These are phyloP conservation scores for Oryza officinalis DNA, from an alignment of 176 grass and related monocot species.

Conservation along the genomic window DNA sequence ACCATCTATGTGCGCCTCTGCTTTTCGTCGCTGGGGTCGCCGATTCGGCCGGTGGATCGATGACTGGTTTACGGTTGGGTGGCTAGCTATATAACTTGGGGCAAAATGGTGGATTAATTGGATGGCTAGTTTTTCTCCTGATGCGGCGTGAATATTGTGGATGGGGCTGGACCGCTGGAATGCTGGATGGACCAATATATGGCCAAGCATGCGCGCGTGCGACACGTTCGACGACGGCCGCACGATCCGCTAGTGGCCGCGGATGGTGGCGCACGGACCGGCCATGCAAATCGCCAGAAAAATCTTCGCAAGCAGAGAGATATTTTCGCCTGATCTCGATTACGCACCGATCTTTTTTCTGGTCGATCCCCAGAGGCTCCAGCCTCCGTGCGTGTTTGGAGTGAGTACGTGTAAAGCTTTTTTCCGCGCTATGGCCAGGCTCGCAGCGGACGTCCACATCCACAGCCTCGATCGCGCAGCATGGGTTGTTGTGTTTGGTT, in stretches of 20 bases:
- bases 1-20: background rate
- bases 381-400: too few relatives aligned
- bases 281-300: background rate
- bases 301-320: background rate
- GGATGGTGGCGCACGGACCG: background rate
- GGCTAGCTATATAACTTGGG: too few relatives aligned
- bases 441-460: background rate
- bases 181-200: background rate
- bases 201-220: background rate
- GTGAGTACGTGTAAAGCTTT: background rate
- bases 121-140: too few relatives aligned
- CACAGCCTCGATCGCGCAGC: background rate
- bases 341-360: background rate
- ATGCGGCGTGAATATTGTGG: background rate
- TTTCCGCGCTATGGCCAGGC: background rate
- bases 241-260: background rate
- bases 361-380: too few relatives aligned
- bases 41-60: too few relatives aligned
- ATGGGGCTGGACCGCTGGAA: background rate
- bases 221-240: background rate
- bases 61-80: background rate
- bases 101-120: too few relatives aligned
- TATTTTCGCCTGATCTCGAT: background rate
- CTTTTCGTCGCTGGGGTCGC: background rate
- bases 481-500: background rate